Base-by-base conservation (phyloP, 805 yeast species). In the Hanseniaspora lachancei region DNA sequence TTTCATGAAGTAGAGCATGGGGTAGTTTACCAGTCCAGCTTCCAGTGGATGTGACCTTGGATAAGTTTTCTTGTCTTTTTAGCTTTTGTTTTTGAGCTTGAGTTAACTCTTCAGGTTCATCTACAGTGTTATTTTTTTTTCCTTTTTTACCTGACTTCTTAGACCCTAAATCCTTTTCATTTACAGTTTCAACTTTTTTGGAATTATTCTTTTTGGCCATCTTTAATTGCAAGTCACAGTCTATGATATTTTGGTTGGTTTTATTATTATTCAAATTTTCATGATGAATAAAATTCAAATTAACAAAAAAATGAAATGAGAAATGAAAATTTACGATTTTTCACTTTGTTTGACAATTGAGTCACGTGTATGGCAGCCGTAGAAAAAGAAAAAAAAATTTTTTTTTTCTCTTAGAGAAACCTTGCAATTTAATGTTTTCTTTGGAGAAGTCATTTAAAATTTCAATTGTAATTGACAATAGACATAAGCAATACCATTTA, bases 1-100 rank as follows among this genome's bases (percentile, higher is more conserved):
- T 83, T 64, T 91, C 98, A 63, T 87, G 87, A 5, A 91, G 74
- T 18, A 91, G 68, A 0, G 93, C 81, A 2, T 86, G 88, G 0
- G 98, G 97, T 16, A 91, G 72, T 63, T 91, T 91, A 1, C 98
- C 98, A 0, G 96, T 89, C 96, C 96, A 89, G 32, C 91, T 87
- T 47, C 81, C 71, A 39, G 84, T 77, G 16, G 84, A 82, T 0
- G 85, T 76, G 0, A 81, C 84, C n/a, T 75, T 68, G 32, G 77
- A 66, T 60, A 81, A 64, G 59, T 70, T 58, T 53, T 63, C 67
- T 41, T 65, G 67, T 49, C 68, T 72, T 54, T 64, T 47, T 23
- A 46, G 29, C 23, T 47, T 47, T 60, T 13, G 66, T 64, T 20
- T 63, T 61, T 16, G 64, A 55, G 57, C 50, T 60, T 58, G 53